phyloP scores from a whole-genome alignment of 805 yeast species.

The Pichia kluyveri region DNA sequence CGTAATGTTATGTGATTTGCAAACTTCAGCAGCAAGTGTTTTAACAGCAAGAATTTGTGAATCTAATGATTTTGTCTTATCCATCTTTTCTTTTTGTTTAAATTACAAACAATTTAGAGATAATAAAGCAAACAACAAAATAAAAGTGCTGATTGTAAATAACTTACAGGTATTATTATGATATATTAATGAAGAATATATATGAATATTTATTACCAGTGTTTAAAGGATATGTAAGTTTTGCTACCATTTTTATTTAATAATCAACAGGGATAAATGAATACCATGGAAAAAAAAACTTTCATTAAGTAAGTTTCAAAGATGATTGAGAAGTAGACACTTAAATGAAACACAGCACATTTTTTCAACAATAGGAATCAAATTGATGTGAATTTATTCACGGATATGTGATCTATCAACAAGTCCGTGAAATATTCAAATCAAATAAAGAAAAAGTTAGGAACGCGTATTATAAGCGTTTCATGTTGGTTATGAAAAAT shows the following conservation, averaged over 20 bases:
- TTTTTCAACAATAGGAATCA: neutral
- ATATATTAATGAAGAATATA: neutral
- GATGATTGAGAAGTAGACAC: neutral
- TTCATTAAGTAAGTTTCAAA: too few relatives aligned
- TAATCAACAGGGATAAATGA: neutral
- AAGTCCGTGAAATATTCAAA: neutral
- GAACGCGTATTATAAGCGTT: neutral
- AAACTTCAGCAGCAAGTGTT: constrained; percentile 1
- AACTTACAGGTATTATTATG: neutral
- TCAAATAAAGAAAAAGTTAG: neutral
- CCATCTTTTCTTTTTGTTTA: neutral
- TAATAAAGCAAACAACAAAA: neutral
- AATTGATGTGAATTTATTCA: neutral
- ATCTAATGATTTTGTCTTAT: neutral
- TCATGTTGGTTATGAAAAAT: neutral
- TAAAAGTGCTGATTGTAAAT: neutral
- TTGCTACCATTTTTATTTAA: neutral
- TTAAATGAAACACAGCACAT: neutral
- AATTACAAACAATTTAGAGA: too few relatives aligned
- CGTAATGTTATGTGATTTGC: constrained; percentile 4
- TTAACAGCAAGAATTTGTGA: neutral
- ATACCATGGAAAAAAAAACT: too few relatives aligned
- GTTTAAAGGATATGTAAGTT: neutral
- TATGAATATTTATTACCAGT: neutral
- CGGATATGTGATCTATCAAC: neutral